phyloP scores from a whole-genome alignment of 2,329 filamentous ascomycete genomes.

The Nakataea oryzae region DNA sequence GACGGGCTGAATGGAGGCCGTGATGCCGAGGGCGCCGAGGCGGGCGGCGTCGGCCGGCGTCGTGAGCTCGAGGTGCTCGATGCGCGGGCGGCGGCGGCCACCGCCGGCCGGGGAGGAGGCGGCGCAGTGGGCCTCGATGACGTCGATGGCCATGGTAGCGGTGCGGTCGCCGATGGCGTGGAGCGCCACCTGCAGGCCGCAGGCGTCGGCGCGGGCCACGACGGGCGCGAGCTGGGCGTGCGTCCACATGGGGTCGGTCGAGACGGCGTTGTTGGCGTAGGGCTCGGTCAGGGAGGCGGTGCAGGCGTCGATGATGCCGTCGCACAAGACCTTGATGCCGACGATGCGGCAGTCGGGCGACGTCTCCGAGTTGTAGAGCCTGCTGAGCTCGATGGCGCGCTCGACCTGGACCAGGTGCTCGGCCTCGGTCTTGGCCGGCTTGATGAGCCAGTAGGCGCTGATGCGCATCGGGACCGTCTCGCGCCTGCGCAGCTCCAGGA shows the following conservation, averaged over 20 bases:
- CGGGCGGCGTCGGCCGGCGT: constrained; percentile 41
- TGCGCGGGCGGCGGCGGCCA: constrained; percentile 47
- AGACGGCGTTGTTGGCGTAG: constrained; percentile 36
- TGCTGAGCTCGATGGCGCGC: constrained; percentile 34
- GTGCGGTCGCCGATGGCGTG: constrained; percentile 57
- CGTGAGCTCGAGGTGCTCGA: constrained; percentile 55
- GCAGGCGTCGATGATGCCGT: constrained; percentile 55
- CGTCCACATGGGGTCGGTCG: constrained; percentile 44
- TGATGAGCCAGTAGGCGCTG: constrained; percentile 46
- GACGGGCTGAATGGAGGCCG: constrained; percentile 46
- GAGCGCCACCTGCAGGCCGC: constrained; percentile 49
- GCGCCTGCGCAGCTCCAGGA: constrained; percentile 27
- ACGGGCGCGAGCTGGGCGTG: constrained; percentile 39
- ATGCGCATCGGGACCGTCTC: constrained; percentile 31
- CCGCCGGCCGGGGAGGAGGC: no score
- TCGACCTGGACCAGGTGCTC: constrained; percentile 38
- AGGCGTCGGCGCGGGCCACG: constrained; percentile 39
- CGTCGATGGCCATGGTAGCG: constrained; percentile 45
- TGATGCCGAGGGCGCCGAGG: constrained; percentile 48
- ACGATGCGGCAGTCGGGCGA: constrained; percentile 40
- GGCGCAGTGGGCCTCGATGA: constrained; percentile 31
- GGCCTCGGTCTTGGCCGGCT: constrained; percentile 30
- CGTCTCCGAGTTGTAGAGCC: constrained; percentile 29
- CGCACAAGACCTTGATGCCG: constrained; percentile 55
- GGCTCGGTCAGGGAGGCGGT: constrained; percentile 51